These are phyloP conservation scores for Sclerotinia subarctica DNA, from an alignment of 2,329 filamentous ascomycete genomes.

Conservation along the genomic window DNA sequence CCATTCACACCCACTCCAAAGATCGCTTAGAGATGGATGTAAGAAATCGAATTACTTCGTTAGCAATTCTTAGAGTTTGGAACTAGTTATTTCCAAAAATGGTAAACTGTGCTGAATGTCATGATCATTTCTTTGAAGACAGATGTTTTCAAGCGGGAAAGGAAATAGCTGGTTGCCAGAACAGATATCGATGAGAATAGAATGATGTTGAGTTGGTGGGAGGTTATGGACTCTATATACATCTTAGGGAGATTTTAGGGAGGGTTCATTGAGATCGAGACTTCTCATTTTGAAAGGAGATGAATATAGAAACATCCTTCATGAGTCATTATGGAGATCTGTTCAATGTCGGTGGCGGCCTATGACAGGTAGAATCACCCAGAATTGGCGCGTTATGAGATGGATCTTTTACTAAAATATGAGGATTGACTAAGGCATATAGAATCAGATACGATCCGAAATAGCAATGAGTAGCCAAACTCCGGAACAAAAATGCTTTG, in stretches of 20 bases:
- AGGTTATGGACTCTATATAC: not conserved
- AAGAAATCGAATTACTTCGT: too few relatives aligned
- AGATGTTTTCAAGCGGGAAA: too few relatives aligned
- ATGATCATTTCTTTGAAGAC: too few relatives aligned
- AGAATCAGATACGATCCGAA: not conserved
- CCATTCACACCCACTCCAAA: too few relatives aligned
- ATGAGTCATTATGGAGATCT: not conserved
- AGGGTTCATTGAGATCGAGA: not conserved
- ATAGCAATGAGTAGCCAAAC: not conserved
- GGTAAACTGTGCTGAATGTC: too few relatives aligned
- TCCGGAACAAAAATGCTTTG: not conserved
- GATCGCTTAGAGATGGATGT: too few relatives aligned
- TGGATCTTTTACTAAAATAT: not conserved
- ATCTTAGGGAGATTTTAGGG: not conserved
- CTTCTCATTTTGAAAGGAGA: conserved; percentile 3
- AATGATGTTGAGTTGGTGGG: too few relatives aligned
- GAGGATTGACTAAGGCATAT: not conserved
- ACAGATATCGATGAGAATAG: not conserved
- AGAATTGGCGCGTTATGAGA: not conserved
- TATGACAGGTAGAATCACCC: not conserved
- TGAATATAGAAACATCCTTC: conserved; percentile 10
- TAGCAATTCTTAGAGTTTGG: too few relatives aligned
- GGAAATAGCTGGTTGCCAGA: too few relatives aligned
- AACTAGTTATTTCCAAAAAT: too few relatives aligned
- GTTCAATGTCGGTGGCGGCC: too few relatives aligned